Evolutionary conservation across 495 filamentous ascomycete genomes (phyloP).

Genomic region (Rhizodiscina lignyota): DNA sequence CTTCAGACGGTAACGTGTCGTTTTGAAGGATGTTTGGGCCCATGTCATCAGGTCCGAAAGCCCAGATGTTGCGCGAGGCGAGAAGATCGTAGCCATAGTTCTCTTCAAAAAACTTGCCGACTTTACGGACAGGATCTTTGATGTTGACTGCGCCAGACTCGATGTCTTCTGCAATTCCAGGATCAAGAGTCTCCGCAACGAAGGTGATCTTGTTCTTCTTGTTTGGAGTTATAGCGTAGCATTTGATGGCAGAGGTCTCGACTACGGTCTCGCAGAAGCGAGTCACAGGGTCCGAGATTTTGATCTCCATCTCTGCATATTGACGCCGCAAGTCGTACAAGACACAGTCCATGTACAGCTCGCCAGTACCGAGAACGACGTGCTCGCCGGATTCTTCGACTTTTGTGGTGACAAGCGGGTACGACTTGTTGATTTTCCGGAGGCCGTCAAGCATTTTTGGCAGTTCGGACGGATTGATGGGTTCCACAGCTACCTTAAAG

Average conservation of each 20-base stretch:
- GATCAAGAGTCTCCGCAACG: constrained; percentile 88
- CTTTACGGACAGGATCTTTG: constrained; percentile 81
- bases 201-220: constrained; percentile 99
- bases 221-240: constrained; percentile 92
- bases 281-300: constrained; percentile 94
- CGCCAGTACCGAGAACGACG: constrained; percentile 83
- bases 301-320: constrained; percentile 98
- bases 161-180: constrained; percentile 90
- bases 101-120: constrained; percentile 93
- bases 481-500: constrained; percentile 94
- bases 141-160: constrained; percentile 81
- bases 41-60: constrained; percentile 91
- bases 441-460: constrained; percentile 98
- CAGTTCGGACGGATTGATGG: constrained; percentile 95
- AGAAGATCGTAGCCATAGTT: constrained; percentile 95
- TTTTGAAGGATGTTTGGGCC: constrained; percentile 94
- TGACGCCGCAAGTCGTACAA: constrained; percentile 83
- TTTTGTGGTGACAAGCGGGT: constrained; percentile 87
- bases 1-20: constrained; percentile 78
- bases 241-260: constrained; percentile 92
- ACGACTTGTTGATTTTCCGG: constrained; percentile 92
- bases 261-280: constrained; percentile 97
- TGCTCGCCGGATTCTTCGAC: constrained; percentile 99
- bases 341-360: constrained; percentile 98
- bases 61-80: constrained; percentile 91